These are phyloP conservation scores for Elongisporangium senticosum DNA, from an alignment of 352 stramenopile genomes.

Conservation along the genomic window DNA sequence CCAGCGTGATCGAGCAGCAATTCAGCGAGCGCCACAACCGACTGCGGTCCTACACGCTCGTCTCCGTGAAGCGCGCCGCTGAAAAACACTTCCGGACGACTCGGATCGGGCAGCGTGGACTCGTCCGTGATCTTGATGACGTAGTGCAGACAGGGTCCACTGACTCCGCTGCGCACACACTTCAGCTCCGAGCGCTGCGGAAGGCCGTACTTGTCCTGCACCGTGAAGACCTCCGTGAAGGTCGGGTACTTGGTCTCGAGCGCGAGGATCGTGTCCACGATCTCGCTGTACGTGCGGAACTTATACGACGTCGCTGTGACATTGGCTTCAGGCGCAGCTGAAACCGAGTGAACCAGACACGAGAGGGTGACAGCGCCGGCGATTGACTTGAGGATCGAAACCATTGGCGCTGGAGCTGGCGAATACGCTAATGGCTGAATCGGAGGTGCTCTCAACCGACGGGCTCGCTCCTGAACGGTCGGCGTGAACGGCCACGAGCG, in stretches of 20 bases:
- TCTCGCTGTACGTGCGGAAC: constrained; percentile 69
- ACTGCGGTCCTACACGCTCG: constrained; percentile 89
- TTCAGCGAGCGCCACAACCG: constrained; percentile 67
- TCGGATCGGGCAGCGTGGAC: constrained; percentile 40
- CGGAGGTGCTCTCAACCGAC: no score
- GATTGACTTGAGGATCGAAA: no score
- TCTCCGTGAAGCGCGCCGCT: constrained; percentile 93
- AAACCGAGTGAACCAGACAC: no score
- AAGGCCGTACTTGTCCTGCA: constrained; percentile 72
- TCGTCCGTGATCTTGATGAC: constrained; percentile 85
- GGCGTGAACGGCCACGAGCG: no score
- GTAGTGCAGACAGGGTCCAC: constrained; percentile 61
- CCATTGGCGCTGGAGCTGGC: no score
- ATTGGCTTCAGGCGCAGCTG: no score
- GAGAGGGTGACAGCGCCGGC: no score
- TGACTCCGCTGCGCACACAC: constrained; percentile 34
- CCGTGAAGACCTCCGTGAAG: constrained; percentile 74
- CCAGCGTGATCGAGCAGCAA: constrained; percentile 54
- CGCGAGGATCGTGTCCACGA: constrained; percentile 49
- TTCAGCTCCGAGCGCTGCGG: constrained; percentile 40
- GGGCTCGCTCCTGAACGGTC: no score
- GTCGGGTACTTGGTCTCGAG: constrained; percentile 52
- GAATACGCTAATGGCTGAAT: no score
- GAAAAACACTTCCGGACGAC: constrained; percentile 92
- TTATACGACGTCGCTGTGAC: constrained; percentile 19